Evolutionary conservation across 495 filamentous ascomycete species (phyloP).

Genomic region (Hyaloscypha hepaticicola): DNA sequence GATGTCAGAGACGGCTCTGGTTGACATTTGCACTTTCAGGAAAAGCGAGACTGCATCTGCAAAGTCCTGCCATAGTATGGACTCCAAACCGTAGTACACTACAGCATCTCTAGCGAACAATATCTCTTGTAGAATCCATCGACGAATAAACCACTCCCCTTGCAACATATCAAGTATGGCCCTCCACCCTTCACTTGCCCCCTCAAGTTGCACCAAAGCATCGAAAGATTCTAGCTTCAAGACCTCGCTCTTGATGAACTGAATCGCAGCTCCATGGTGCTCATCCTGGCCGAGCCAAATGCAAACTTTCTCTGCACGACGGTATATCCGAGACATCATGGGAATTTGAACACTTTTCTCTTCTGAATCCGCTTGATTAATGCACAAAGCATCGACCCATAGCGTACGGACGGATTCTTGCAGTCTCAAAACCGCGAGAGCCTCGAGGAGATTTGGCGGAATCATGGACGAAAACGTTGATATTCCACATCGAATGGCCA

Average conservation of each 20-base stretch:
- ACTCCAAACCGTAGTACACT: conserved; percentile 31
- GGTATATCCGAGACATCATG: conserved; percentile 32
- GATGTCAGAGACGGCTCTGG: background rate
- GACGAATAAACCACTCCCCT: conserved; percentile 35
- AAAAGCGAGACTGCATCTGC: conserved; percentile 24
- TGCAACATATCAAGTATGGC: conserved; percentile 35
- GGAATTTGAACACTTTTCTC: conserved; percentile 30
- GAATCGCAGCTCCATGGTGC: background rate
- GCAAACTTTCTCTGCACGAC: conserved; percentile 4
- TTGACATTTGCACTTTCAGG: background rate
- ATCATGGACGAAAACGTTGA: conserved; percentile 31
- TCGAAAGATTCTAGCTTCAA: conserved; percentile 26
- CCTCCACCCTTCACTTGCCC: conserved; percentile 27
- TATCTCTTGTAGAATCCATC: conserved; percentile 42
- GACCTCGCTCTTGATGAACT: conserved; percentile 20
- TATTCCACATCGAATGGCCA: too few relatives aligned
- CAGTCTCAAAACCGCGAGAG: background rate
- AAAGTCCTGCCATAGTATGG: conserved; percentile 34
- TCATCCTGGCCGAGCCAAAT: conserved; percentile 9
- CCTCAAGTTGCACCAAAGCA: conserved; percentile 13
- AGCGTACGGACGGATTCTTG: background rate
- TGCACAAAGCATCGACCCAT: too few relatives aligned
- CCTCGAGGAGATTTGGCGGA: background rate
- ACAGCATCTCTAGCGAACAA: conserved; percentile 34
- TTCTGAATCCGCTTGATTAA: conserved; percentile 1